These are phyloP conservation scores for Coffea humblotiana DNA, from an alignment of 305 asterid species.

Conservation along the genomic window DNA sequence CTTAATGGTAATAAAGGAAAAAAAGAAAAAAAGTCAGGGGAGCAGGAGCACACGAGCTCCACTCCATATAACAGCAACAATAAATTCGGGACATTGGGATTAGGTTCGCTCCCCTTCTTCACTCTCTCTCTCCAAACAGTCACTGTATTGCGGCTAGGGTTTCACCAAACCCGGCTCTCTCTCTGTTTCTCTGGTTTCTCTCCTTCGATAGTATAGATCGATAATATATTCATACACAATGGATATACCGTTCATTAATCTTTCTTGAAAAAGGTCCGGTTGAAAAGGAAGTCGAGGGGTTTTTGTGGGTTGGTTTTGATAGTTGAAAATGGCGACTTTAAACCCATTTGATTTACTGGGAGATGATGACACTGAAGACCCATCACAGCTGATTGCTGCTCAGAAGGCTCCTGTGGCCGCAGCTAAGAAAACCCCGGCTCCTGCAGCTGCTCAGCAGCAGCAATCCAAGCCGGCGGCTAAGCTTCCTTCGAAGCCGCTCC, in stretches of 20 bases:
- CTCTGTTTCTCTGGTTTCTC: background rate
- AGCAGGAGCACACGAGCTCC: conserved; percentile 21
- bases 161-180: conserved; percentile 34
- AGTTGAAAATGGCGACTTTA: conserved; percentile 59
- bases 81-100: conserved; percentile 29
- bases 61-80: conserved; percentile 20
- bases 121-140: conserved; percentile 8
- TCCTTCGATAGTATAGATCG: background rate
- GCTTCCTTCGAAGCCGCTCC: conserved; percentile 39
- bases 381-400: conserved; percentile 59
- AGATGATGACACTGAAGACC: conserved; percentile 77
- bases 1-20: background rate
- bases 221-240: background rate
- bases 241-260: conserved; percentile 5
- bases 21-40: background rate
- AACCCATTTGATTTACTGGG: conserved; percentile 90
- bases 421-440: conserved; percentile 44
- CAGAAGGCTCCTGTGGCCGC: conserved; percentile 52
- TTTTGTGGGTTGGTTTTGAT: conserved; percentile 13
- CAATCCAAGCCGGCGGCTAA: conserved; percentile 27
- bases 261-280: background rate
- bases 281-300: background rate
- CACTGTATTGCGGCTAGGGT: conserved; percentile 77
- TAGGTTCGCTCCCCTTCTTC: conserved; percentile 35
- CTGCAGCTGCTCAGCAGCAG: conserved; percentile 33